Evolutionary conservation across 1,139 yeast species (phyloP).

Genomic region (Pichia sp.): DNA sequence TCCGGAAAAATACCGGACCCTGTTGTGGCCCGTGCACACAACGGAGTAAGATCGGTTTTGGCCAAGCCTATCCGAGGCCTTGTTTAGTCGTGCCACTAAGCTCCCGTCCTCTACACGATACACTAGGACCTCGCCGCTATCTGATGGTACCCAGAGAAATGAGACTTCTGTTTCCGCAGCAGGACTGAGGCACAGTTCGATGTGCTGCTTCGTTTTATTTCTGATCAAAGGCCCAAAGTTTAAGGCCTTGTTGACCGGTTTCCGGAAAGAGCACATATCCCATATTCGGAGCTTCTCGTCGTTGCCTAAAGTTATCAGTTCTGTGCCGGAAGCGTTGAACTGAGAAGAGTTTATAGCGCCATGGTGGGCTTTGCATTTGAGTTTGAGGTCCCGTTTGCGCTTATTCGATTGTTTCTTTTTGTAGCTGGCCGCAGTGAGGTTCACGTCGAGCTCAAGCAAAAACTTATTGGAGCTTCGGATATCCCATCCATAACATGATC

Average conservation of each 20-base stretch:
- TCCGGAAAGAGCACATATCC: constrained; percentile 50
- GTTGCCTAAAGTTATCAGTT: constrained; percentile 61
- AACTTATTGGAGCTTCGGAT: constrained; percentile 65
- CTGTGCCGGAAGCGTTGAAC: constrained; percentile 64
- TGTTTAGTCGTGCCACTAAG: constrained; percentile 42
- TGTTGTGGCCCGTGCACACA: constrained; percentile 43
- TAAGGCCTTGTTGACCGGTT: constrained; percentile 56
- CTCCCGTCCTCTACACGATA: constrained; percentile 63
- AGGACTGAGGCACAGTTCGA: constrained; percentile 45
- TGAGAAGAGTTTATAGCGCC: constrained; percentile 70
- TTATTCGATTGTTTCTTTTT: constrained; percentile 27
- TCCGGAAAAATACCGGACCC: constrained; percentile 47
- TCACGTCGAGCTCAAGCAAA: constrained; percentile 52
- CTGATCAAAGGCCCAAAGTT: constrained; percentile 79
- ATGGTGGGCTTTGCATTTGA: constrained; percentile 54
- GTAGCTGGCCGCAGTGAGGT: constrained; percentile 21
- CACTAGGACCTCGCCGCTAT: constrained; percentile 71
- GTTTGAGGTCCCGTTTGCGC: constrained; percentile 20
- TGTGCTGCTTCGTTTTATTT: constrained; percentile 52
- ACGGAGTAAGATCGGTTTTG: constrained; percentile 32
- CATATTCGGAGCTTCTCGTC: constrained; percentile 76
- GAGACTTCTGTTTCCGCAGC: constrained; percentile 47
- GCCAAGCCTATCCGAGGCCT: constrained; percentile 20
- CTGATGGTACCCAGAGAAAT: constrained; percentile 67
- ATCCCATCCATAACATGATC: constrained; percentile 69